phyloP scores from a whole-genome alignment of 2,329 filamentous ascomycete genomes.

The Aspergillus awamori region DNA sequence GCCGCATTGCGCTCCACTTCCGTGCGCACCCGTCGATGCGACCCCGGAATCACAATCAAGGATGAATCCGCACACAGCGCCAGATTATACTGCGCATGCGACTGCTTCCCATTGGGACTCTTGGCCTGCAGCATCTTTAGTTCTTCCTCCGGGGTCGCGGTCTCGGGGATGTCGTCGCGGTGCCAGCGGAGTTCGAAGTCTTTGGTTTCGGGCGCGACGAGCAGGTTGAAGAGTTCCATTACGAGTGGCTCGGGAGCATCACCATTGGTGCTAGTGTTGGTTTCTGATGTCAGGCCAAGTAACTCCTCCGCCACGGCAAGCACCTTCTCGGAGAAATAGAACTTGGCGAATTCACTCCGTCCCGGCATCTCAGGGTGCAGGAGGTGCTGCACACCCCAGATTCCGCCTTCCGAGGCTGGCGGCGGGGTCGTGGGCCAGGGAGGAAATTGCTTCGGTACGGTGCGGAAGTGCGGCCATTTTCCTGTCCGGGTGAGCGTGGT shows the following conservation, averaged over 20 bases:
- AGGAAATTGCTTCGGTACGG: constrained; percentile 86
- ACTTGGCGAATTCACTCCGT: constrained; percentile 62
- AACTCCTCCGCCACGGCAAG: constrained; percentile 67
- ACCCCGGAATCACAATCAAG: constrained; percentile 76
- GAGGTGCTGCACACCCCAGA: constrained; percentile 89
- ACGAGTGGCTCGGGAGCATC: constrained; percentile 65
- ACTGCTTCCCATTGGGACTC: constrained; percentile 51
- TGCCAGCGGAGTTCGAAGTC: constrained; percentile 83
- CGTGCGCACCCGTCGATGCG: constrained; percentile 72
- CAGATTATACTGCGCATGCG: constrained; percentile 86
- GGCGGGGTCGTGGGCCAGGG: constrained; percentile 70
- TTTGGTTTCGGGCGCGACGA: constrained; percentile 67
- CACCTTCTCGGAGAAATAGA: constrained; percentile 72
- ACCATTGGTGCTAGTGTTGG: constrained; percentile 38
- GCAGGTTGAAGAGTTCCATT: constrained; percentile 86
- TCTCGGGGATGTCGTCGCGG: constrained; percentile 75
- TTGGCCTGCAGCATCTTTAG: constrained; percentile 58
- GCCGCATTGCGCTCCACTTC: constrained; percentile 67
- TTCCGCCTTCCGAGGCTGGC: constrained; percentile 58
- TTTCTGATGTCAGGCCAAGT: constrained; percentile 47
- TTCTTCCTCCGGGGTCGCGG: constrained; percentile 69
- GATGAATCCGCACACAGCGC: constrained; percentile 75
- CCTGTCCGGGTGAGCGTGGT: constrained; percentile 67
- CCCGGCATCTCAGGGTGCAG: constrained; percentile 72
- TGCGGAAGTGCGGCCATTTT: constrained; percentile 78